A percentile compares a stretch with the other conserved stretches of the same genome.
Conservation (phyloP, 2,329 filamentous ascomycete genomes). For the Pseudogymnoascus sp. region DNA sequence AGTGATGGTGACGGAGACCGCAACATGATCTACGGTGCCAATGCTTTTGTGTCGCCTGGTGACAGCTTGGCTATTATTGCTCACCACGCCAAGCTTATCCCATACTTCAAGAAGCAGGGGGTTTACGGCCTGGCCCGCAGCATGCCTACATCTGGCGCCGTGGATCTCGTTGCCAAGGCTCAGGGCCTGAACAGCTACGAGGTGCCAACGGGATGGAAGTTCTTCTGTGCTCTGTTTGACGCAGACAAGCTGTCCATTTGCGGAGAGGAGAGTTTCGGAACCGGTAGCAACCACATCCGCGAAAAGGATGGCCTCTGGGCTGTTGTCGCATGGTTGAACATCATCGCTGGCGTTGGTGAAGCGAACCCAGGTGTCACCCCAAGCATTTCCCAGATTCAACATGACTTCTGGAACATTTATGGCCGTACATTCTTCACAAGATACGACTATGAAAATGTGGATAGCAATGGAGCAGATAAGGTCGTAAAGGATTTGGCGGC, state of each 20-base stretch:
- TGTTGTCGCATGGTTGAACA: slow-evolving; percentile 95
- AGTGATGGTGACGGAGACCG: slow-evolving; percentile 96
- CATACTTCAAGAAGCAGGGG: slow-evolving; percentile 96
- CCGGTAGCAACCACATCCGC: slow-evolving; percentile 95
- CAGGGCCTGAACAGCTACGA: slow-evolving; percentile 90
- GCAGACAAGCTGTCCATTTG: slow-evolving; percentile 96
- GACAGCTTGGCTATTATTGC: slow-evolving; percentile 98
- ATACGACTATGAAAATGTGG: slow-evolving; percentile 96
- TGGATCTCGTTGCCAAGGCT: slow-evolving; percentile 92
- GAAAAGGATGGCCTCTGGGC: slow-evolving; percentile 99
- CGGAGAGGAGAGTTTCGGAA: slow-evolving; percentile 96
- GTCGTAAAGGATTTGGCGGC: slow-evolving; percentile 75
- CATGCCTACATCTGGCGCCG: slow-evolving; percentile 94
- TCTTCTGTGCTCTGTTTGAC: slow-evolving; percentile 95
- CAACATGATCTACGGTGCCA: slow-evolving; percentile 99
- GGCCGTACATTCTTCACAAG: slow-evolving; percentile 98
- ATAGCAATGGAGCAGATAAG: slow-evolving; percentile 84
- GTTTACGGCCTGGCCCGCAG: slow-evolving; percentile 92
- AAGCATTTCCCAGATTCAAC: slow-evolving; percentile 92
- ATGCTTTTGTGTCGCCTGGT: slow-evolving; percentile 91
- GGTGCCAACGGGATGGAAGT: slow-evolving; percentile 98
- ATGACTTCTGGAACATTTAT: slow-evolving; percentile 94
- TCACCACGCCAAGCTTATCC: slow-evolving; percentile 91
- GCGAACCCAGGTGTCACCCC: slow-evolving; percentile 72
- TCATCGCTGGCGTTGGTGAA: slow-evolving; percentile 88